phyloP scores from a whole-genome alignment of 768 basidiomycete species.

The Rickenella mellea region DNA sequence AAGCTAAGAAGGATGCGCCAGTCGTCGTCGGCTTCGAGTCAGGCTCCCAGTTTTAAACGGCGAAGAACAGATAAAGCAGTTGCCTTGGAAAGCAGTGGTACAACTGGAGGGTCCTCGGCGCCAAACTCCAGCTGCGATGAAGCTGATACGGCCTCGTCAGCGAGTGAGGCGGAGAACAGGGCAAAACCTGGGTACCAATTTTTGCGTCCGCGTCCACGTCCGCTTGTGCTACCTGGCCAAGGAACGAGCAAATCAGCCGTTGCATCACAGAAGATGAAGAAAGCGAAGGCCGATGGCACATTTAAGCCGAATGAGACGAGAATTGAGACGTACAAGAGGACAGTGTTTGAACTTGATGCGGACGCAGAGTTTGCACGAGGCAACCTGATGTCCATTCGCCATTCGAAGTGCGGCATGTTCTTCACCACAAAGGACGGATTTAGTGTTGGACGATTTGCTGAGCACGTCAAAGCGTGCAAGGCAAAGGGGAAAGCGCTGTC shows the following conservation, averaged over 20 bases:
- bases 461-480: constrained; percentile 7
- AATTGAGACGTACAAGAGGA: constrained; percentile 3
- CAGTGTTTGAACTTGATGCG: neutral
- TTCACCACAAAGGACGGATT: constrained; percentile 9
- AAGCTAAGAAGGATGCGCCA: too few species aligned
- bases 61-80: too few species aligned
- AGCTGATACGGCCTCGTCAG: too few species aligned
- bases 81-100: too few species aligned
- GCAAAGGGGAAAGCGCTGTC: too few species aligned
- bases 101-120: too few species aligned
- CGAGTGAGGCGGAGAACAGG: too few species aligned
- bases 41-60: too few species aligned
- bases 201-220: neutral
- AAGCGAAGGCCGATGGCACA: constrained; percentile 1
- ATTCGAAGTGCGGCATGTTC: constrained; percentile 9
- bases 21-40: too few species aligned
- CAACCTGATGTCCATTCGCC: constrained; percentile 4
- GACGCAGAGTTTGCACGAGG: constrained; percentile 1
- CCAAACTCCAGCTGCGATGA: too few species aligned
- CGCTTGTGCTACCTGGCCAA: neutral
- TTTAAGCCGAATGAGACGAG: constrained; percentile 1
- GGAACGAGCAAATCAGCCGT: too few species aligned
- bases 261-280: constrained; percentile 1
- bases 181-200: neutral
- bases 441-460: constrained; percentile 4